Evolutionary conservation across 805 yeast genomes (phyloP), one percentile per base, ranked within the genome.

Genomic region (Peterozyma toletana): DNA sequence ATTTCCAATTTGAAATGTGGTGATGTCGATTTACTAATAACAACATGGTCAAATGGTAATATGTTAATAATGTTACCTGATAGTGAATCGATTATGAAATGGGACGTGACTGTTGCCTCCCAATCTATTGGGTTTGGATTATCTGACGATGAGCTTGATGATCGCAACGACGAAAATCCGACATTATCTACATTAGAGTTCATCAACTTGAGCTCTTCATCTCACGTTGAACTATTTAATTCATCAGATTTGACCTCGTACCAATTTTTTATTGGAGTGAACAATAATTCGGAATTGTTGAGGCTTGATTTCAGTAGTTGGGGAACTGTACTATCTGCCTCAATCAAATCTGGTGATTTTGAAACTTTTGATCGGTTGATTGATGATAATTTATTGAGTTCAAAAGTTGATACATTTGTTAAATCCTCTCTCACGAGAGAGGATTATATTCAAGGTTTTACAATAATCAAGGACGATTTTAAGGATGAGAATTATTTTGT

Each of bases 51-150:
- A 9, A 40, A 47, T 43, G 63, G 63, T 10, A 60, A 64, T 9
- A 37, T 61, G 27, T 38, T 59, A 1, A 30, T 62, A 0, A 44
- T 63, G 14, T 55, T 59, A 9, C 64, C 61, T 37, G 69, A 67
- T 43, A 43, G 52, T 13, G 60, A 57, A 17, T 46, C 56, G 13
- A 46, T 60, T 0, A 70, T 37, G 14, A 44, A n/a, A 9, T 43
- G 44, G 10, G 44, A 44, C 2, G 40, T n/a, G 17, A 30, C 16
- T 21, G 40, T 13, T 9, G 42, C 18, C 6, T 10, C 33, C 17
- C 39, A 17, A 11, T 11, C 30, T 10, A 35, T n/a, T 7, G 39
- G 15, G 17, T 21, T 18, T 27, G 30, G 13, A 3, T 13, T 10
- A 13, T 17, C 11, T 37, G 39, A 18, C 18, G 39, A 37, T 37